Evolutionary conservation across 805 yeast species (phyloP).

Genomic region (Yarrowia sp.): DNA sequence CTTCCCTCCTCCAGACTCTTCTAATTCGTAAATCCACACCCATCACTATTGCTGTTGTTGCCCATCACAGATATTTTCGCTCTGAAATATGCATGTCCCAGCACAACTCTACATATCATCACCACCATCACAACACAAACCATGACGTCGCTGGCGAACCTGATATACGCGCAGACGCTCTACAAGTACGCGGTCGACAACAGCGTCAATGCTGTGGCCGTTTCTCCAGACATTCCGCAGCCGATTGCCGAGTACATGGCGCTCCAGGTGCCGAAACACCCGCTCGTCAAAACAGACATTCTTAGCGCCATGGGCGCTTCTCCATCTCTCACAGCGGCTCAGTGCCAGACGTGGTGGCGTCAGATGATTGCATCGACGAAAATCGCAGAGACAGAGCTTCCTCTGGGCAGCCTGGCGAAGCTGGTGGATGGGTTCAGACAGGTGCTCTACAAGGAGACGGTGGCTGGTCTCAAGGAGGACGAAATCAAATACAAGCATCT

Average conservation of each 20-base stretch:
- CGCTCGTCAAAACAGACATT: neutral
- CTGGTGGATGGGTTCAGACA: slow-evolving; percentile 24
- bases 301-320: neutral
- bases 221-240: neutral
- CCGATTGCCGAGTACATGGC: slow-evolving; percentile 14
- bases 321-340: neutral
- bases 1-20: too few relatives aligned
- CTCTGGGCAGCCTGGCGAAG: neutral
- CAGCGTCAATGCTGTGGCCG: neutral
- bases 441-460: neutral
- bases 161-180: slow-evolving; percentile 14
- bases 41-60: too few relatives aligned
- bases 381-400: slow-evolving; percentile 4
- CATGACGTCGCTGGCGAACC: slow-evolving; percentile 13
- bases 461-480: neutral
- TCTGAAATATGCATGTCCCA: neutral
- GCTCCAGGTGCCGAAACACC: neutral
- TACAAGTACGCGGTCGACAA: slow-evolving; percentile 23
- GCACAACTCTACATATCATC: neutral
- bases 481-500: neutral
- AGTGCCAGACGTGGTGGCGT: slow-evolving; percentile 11
- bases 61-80: too few relatives aligned
- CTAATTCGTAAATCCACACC: too few relatives aligned
- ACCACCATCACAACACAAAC: neutral
- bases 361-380: slow-evolving; percentile 4